phyloP scores from a whole-genome alignment of 192 early-diverging fungal genomes.

The Coemansia sp. region DNA sequence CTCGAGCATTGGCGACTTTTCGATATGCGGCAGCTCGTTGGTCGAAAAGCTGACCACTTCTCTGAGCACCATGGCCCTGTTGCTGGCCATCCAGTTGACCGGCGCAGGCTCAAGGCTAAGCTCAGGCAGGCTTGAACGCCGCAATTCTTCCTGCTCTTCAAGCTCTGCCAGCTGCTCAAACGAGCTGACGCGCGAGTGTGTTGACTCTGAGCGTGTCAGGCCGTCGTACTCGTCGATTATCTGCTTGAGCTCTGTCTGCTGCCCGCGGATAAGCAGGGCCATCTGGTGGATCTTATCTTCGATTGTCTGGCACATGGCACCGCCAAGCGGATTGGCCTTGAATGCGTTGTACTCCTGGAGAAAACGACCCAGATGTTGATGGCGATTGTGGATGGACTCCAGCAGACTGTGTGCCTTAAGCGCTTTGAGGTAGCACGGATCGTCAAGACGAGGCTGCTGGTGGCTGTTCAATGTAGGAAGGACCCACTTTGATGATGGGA shows the following conservation, averaged over 20 bases:
- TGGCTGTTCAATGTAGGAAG: background rate
- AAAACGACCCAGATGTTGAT: constrained; percentile 19
- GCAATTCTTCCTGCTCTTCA: constrained; percentile 15
- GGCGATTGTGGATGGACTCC: constrained; percentile 19
- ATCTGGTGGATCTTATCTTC: constrained; percentile 46
- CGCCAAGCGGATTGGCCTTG: constrained; percentile 40
- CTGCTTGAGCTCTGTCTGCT: constrained; percentile 24
- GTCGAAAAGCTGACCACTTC: constrained; percentile 34
- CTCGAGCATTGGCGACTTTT: constrained; percentile 18
- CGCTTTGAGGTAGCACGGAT: constrained; percentile 6
- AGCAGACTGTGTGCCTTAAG: constrained; percentile 28
- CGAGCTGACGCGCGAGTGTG: constrained; percentile 2
- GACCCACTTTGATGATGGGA: no score
- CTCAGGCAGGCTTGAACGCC: background rate
- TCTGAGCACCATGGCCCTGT: constrained; percentile 21
- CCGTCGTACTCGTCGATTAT: constrained; percentile 19
- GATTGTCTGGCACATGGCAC: constrained; percentile 41
- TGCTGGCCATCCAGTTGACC: constrained; percentile 27
- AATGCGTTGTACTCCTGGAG: constrained; percentile 15
- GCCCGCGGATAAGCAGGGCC: constrained; percentile 37
- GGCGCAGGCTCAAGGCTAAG: background rate
- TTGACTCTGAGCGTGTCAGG: constrained; percentile 3
- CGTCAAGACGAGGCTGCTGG: background rate
- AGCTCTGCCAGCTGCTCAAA: background rate
- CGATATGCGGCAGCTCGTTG: constrained; percentile 22